Percentiles rank a stretch among this genome's conserved stretches.
phyloP scores from a whole-genome alignment of 805 yeast species.

The Ogataea trehalophila region DNA sequence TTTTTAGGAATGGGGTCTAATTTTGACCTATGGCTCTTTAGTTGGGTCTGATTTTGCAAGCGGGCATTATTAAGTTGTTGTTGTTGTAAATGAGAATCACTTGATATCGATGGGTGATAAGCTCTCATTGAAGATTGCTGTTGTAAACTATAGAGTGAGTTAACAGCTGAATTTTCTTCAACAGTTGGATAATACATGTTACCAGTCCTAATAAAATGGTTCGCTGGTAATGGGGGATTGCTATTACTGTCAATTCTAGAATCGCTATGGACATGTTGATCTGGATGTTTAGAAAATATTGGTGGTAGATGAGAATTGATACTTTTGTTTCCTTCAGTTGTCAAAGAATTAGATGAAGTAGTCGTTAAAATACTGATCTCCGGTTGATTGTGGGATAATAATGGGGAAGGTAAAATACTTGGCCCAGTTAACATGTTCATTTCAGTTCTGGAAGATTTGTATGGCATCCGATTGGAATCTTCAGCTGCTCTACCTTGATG shows the following conservation, averaged over 20 bases:
- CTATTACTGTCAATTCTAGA: not conserved
- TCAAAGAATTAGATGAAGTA: constrained; percentile 7
- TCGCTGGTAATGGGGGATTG: not conserved
- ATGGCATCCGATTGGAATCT: not conserved
- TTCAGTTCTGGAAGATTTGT: not conserved
- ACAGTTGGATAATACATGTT: constrained; percentile 4
- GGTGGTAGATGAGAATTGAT: not conserved
- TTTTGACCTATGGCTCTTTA: not conserved
- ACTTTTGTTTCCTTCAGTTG: not conserved
- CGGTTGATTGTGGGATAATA: not conserved
- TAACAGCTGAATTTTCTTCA: constrained; percentile 12
- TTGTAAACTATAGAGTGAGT: constrained; percentile 12
- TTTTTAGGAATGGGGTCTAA: not conserved
- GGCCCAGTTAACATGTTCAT: not conserved
- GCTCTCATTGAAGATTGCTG: constrained; percentile 7
- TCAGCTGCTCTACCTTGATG: not conserved
- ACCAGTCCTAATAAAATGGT: not conserved
- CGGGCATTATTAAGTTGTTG: not conserved
- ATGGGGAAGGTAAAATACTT: not conserved
- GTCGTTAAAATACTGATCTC: not conserved
- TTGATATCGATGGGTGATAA: not conserved
- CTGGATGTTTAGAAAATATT: not conserved
- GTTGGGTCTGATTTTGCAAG: not conserved
- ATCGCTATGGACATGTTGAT: not conserved
- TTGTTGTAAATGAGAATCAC: not conserved